phyloP scores from a whole-genome alignment of 2,329 filamentous ascomycete genomes.

The Ophiostoma quercus region DNA sequence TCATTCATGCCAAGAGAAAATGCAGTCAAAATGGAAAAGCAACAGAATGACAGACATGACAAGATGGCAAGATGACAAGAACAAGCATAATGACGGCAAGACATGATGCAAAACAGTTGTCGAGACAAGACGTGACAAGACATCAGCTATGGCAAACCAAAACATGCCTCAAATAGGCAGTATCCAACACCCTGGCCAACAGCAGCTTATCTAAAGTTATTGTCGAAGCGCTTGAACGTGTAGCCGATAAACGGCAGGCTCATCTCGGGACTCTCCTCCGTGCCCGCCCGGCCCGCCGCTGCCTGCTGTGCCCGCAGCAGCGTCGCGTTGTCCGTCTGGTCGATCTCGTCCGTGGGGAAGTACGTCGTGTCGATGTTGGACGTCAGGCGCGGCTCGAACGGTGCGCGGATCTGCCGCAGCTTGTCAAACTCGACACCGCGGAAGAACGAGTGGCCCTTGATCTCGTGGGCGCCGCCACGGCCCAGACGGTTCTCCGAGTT shows the following conservation, averaged over 20 bases:
- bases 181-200: background rate
- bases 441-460: slow-evolving; percentile 95
- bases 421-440: slow-evolving; percentile 92
- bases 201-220: slow-evolving; percentile 53
- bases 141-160: background rate
- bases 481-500: slow-evolving; percentile 90
- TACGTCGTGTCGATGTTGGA: slow-evolving; percentile 96
- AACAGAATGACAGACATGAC: background rate
- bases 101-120: background rate
- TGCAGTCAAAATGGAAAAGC: background rate
- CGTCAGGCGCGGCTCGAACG: slow-evolving; percentile 88
- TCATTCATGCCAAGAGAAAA: background rate
- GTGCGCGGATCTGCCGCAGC: slow-evolving; percentile 84
- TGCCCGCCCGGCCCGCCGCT: slow-evolving; percentile 52
- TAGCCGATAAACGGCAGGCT: slow-evolving; percentile 94
- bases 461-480: slow-evolving; percentile 77
- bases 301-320: slow-evolving; percentile 75
- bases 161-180: background rate
- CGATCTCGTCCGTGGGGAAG: slow-evolving; percentile 98
- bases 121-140: background rate
- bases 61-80: background rate
- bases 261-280: slow-evolving; percentile 84
- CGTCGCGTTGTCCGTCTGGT: slow-evolving; percentile 89
- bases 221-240: slow-evolving; percentile 94
- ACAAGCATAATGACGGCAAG: background rate